A percentile compares a stretch with the other conserved stretches of the same genome.
phyloP scores from a whole-genome alignment of 495 filamentous ascomycete genomes.

The Neurospora sp. region DNA sequence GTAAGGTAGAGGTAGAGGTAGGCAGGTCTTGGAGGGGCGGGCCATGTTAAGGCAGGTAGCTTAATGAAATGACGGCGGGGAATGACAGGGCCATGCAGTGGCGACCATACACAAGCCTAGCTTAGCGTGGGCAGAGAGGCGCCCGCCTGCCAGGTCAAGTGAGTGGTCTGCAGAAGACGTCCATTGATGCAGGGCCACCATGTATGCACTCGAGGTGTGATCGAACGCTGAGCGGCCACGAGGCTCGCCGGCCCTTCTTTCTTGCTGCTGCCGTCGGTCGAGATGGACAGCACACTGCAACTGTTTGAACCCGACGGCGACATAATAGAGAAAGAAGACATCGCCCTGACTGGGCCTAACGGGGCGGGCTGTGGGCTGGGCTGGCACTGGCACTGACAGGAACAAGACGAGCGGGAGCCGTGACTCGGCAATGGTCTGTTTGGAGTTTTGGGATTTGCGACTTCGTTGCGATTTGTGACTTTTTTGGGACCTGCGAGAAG shows the following conservation, averaged over 20 bases:
- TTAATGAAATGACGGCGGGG: slow-evolving; percentile 29
- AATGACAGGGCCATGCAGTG: slow-evolving; percentile 27
- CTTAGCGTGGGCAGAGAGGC: slow-evolving; percentile 18
- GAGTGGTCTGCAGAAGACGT: slow-evolving; percentile 4
- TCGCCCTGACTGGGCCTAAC: not conserved
- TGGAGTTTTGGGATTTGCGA: not conserved
- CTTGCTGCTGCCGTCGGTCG: not conserved
- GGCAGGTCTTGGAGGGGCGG: slow-evolving; percentile 26
- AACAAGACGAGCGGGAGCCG: not conserved
- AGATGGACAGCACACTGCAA: not conserved
- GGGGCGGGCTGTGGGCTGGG: not conserved
- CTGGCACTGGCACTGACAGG: not conserved
- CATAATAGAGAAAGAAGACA: not conserved
- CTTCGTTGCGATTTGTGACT: not conserved
- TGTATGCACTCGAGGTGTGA: slow-evolving; percentile 16
- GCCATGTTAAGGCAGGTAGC: slow-evolving; percentile 17
- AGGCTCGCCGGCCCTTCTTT: not conserved
- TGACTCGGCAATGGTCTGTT: not conserved
- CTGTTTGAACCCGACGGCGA: not conserved
- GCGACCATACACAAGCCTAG: slow-evolving; percentile 24
- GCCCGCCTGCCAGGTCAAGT: slow-evolving; percentile 23
- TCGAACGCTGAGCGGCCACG: not conserved
- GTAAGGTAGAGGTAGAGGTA: not conserved
- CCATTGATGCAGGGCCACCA: not conserved
- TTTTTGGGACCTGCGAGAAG: not conserved